Conservation (phyloP, 805 yeast species). For the Metschnikowia matae region DNA sequence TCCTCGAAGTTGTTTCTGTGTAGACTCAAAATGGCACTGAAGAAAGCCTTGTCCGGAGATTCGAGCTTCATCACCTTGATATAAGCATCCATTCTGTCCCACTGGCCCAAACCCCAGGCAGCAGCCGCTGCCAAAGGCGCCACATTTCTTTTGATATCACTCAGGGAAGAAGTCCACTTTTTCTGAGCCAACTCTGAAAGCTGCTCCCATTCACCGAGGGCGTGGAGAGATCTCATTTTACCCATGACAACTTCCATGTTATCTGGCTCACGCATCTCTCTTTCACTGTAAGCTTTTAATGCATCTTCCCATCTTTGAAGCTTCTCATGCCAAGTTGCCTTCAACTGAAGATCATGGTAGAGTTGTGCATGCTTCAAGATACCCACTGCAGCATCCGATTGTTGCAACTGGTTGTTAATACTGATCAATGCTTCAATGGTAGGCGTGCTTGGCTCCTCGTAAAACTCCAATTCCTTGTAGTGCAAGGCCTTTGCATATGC, state of each 20-base stretch:
- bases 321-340: slow-evolving; percentile 97
- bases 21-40: slow-evolving; percentile 81
- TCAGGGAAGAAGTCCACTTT: slow-evolving; percentile 74
- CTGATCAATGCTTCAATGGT: slow-evolving; percentile 89
- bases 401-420: slow-evolving; percentile 91
- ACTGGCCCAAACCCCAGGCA: slow-evolving; percentile 95
- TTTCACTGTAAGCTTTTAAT: slow-evolving; percentile 76
- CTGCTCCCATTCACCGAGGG: slow-evolving; percentile 98
- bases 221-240: slow-evolving; percentile 95
- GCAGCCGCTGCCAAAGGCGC: slow-evolving; percentile 99
- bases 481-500: slow-evolving; percentile 97
- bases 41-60: slow-evolving; percentile 92
- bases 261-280: slow-evolving; percentile 61
- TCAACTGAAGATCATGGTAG: slow-evolving; percentile 83
- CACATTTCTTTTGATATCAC: slow-evolving; percentile 72
- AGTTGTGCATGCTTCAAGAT: slow-evolving; percentile 90
- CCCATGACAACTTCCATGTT: slow-evolving; percentile 92
- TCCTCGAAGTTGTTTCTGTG: slow-evolving; percentile 83
- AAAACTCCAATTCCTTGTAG: slow-evolving; percentile 91
- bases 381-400: slow-evolving; percentile 97
- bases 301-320: slow-evolving; percentile 99
- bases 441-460: slow-evolving; percentile 86
- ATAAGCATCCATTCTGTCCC: slow-evolving; percentile 94
- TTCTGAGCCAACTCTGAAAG: slow-evolving; percentile 78
- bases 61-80: slow-evolving; percentile 86